phyloP scores from a whole-genome alignment of 495 filamentous ascomycete species.

The Pyrenopolyporus hunteri region DNA sequence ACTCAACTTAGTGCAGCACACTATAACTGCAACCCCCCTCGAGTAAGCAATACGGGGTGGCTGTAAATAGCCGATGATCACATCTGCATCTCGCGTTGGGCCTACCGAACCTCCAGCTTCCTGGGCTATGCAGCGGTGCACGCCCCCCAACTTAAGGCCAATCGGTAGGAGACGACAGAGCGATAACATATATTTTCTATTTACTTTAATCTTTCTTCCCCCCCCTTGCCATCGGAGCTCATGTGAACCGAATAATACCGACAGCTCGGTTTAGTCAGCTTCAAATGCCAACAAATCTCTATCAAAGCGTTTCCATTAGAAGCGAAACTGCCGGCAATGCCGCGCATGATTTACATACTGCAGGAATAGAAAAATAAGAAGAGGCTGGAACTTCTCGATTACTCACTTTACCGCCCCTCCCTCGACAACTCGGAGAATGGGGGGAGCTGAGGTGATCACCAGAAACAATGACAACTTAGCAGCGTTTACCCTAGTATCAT shows the following conservation, averaged over 20 bases:
- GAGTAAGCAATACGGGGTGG: constrained; percentile 34
- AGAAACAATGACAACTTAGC: constrained; percentile 1
- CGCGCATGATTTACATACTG: background rate
- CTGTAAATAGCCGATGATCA: constrained; percentile 33
- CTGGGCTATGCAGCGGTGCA: constrained; percentile 4
- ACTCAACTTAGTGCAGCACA: constrained; percentile 31
- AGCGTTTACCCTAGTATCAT: constrained; percentile 22
- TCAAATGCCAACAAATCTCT: background rate
- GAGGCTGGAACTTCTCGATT: constrained; percentile 20
- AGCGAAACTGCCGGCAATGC: background rate
- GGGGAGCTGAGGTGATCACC: constrained; percentile 21
- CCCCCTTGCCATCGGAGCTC: background rate
- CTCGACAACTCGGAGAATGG: constrained; percentile 4
- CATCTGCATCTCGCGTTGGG: constrained; percentile 35
- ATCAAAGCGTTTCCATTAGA: background rate
- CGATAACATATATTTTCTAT: background rate
- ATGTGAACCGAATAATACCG: background rate
- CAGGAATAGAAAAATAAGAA: constrained; percentile 19
- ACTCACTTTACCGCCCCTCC: constrained; percentile 19
- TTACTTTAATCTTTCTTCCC: background rate
- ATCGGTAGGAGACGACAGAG: background rate
- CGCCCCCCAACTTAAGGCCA: background rate
- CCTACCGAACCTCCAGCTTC: constrained; percentile 20
- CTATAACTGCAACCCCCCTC: constrained; percentile 20
- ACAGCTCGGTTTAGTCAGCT: background rate